These are phyloP conservation scores for Neofusicoccum laricinum DNA, from an alignment of 2,329 filamentous ascomycete genomes.

Conservation along the genomic window DNA sequence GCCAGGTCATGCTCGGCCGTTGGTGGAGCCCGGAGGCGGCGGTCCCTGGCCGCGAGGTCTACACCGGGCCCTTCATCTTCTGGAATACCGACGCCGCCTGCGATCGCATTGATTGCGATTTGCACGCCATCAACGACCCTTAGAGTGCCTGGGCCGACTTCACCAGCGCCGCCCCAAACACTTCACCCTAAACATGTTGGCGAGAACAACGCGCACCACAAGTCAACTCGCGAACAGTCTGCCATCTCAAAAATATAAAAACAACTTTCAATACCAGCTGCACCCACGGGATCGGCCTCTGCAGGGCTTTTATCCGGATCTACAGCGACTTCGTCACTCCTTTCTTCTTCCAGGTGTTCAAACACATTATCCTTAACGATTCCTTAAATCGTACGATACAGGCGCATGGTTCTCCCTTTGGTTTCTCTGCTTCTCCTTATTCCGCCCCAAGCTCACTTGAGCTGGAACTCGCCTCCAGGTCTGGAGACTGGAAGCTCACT, in stretches of 20 bases:
- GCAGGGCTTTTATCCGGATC: neutral
- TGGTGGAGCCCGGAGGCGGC: slow-evolving; percentile 43
- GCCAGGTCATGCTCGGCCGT: slow-evolving; percentile 45
- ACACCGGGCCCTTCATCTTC: slow-evolving; percentile 42
- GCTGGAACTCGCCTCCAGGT: no score
- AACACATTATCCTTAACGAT: no score
- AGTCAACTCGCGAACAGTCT: neutral
- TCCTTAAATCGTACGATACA: neutral
- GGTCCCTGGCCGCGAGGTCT: slow-evolving; percentile 24
- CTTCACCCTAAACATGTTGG: no score
- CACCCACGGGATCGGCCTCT: no score
- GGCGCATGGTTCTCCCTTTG: no score
- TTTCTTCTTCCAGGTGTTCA: no score
- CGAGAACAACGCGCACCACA: neutral
- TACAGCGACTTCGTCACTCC: neutral
- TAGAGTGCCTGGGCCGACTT: neutral
- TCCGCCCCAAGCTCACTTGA: no score
- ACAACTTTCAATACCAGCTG: neutral
- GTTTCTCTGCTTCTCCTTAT: no score
- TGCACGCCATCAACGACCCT: neutral
- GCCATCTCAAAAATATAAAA: neutral
- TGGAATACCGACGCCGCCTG: slow-evolving; percentile 38
- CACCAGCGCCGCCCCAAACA: neutral
- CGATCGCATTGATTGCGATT: neutral
- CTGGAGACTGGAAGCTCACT: no score